Evolutionary conservation across 805 yeast genomes (phyloP).

Genomic region (Scheffersomyces coipomensis): DNA sequence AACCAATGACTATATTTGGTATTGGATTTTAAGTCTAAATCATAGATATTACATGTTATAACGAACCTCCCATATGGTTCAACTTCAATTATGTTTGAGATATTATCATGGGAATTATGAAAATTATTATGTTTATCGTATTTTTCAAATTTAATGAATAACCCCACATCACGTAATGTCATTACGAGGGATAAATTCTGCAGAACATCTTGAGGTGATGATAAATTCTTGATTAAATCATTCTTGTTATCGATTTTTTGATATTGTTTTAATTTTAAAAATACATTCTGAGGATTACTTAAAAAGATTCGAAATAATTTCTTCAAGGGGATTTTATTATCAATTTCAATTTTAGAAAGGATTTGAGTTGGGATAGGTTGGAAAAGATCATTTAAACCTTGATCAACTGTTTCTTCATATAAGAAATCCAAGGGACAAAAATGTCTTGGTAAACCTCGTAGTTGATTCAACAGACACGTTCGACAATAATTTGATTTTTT

Average conservation of each 20-base stretch:
- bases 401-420: constrained; percentile 24
- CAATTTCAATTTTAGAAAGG: constrained; percentile 14
- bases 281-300: constrained; percentile 24
- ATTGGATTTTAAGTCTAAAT: constrained; percentile 48
- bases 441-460: constrained; percentile 28
- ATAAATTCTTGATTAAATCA: constrained; percentile 28
- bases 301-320: constrained; percentile 33
- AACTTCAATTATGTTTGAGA: constrained; percentile 20
- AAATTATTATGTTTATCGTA: constrained; percentile 22
- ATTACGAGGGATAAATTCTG: constrained; percentile 42
- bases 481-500: constrained; percentile 47
- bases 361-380: constrained; percentile 17
- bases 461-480: constrained; percentile 52
- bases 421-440: constrained; percentile 50
- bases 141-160: constrained; percentile 42
- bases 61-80: constrained; percentile 23
- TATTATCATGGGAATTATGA: constrained; percentile 29
- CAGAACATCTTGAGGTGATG: constrained; percentile 37
- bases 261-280: constrained; percentile 31
- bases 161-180: constrained; percentile 58
- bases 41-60: constrained; percentile 42
- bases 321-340: constrained; percentile 31
- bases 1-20: constrained; percentile 47
- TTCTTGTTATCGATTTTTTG: constrained; percentile 32
- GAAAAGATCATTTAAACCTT: constrained; percentile 35